A percentile compares a stretch with the other conserved stretches of the same genome.
phyloP scores from a whole-genome alignment of 352 stramenopile species.

The Phytophthora europaea region DNA sequence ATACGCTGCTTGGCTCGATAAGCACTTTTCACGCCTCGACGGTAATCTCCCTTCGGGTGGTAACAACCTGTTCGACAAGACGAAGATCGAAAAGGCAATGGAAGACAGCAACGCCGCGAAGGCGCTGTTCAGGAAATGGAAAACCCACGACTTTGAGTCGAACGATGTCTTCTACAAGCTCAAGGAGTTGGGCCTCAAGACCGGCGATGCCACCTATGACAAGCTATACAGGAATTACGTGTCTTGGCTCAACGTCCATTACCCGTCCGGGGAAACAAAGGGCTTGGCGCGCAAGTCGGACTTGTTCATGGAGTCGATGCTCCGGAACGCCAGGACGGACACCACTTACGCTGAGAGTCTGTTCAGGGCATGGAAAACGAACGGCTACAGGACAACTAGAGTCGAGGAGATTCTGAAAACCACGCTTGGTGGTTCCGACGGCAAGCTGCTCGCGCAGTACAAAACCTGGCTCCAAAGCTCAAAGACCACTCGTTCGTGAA shows the following conservation, averaged over 20 bases:
- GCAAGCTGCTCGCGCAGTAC: conserved; percentile 5
- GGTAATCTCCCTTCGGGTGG: background rate
- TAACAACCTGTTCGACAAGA: conserved; percentile 5
- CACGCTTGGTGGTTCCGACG: background rate
- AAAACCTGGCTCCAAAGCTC: conserved; percentile 10
- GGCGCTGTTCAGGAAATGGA: background rate
- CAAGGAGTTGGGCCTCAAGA: background rate
- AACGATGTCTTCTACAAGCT: background rate
- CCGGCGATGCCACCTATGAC: background rate
- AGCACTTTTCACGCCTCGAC: background rate
- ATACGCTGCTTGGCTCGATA: background rate
- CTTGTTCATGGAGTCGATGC: background rate
- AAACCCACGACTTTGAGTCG: background rate
- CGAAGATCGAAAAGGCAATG: background rate
- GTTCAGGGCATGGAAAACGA: conserved; percentile 5
- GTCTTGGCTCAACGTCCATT: background rate
- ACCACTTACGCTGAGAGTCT: background rate
- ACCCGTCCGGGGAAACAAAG: background rate
- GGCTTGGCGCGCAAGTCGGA: too few relatives aligned
- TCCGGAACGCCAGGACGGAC: background rate
- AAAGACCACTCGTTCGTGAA: background rate
- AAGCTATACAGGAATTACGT: conserved; percentile 5
- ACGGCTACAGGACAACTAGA: background rate
- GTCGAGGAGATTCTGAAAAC: background rate
- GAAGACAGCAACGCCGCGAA: background rate